A percentile compares a stretch with the other conserved stretches of the same genome.
Conservation (phyloP, 2,329 filamentous ascomycete genomes). For the Immersiporthe knoxdaviesiana region DNA sequence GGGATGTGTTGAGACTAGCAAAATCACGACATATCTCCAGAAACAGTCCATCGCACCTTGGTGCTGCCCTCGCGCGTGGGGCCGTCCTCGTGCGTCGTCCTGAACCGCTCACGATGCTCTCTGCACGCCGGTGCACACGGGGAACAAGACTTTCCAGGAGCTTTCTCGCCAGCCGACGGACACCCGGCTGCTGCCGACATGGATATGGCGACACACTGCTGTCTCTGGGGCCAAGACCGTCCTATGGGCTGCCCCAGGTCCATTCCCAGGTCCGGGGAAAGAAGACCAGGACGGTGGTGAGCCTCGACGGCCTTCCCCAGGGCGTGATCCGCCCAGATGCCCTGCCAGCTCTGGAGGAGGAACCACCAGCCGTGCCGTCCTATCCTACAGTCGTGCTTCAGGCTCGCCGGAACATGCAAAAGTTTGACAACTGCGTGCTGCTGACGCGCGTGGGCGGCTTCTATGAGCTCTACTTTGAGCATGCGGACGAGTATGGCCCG, state of each 20-base stretch:
- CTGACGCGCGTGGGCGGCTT: conserved; percentile 93
- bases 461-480: conserved; percentile 97
- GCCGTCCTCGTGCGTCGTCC: conserved; percentile 23
- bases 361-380: conserved; percentile 50
- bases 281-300: conserved; percentile 58
- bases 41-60: background rate
- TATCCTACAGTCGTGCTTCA: conserved; percentile 92
- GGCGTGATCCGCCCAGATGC: conserved; percentile 48
- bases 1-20: background rate
- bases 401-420: conserved; percentile 85
- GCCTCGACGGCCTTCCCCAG: conserved; percentile 61
- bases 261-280: conserved; percentile 49
- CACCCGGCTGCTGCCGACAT: conserved; percentile 21
- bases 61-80: conserved; percentile 27
- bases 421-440: conserved; percentile 87
- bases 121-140: background rate
- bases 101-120: conserved; percentile 10
- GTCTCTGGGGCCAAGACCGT: conserved; percentile 9
- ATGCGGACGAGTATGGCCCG: conserved; percentile 86
- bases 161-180: conserved; percentile 13
- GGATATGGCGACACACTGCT: conserved; percentile 22
- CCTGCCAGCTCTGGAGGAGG: conserved; percentile 41
- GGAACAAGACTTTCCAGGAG: conserved; percentile 11
- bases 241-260: conserved; percentile 9
- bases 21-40: conserved; percentile 1